These are phyloP conservation scores for Fusarium paranaense DNA, from an alignment of 2,329 filamentous ascomycete species.

Conservation along the genomic window DNA sequence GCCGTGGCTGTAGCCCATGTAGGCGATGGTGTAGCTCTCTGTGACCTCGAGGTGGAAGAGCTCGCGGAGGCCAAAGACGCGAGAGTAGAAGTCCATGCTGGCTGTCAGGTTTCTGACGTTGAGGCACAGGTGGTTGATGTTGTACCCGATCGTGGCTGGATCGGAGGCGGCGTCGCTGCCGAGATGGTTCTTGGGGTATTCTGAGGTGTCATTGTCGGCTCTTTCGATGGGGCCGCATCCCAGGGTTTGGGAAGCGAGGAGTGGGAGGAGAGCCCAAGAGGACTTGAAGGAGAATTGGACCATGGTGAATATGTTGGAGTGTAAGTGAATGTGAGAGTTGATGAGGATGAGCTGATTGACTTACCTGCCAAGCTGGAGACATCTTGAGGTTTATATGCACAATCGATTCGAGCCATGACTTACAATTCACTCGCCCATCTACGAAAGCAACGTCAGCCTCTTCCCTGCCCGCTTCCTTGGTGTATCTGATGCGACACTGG, in stretches of 20 bases:
- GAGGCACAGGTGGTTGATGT: slow-evolving; percentile 51
- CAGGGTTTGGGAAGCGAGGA: background rate
- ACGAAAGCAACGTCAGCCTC: background rate
- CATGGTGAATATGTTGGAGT: background rate
- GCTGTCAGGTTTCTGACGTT: slow-evolving; percentile 46
- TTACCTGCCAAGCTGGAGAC: background rate
- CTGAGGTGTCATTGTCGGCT: background rate
- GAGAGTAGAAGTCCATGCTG: slow-evolving; percentile 49
- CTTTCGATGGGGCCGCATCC: background rate
- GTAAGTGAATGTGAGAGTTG: background rate
- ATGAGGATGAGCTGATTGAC: background rate
- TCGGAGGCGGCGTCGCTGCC: slow-evolving; percentile 43
- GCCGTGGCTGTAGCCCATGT: slow-evolving; percentile 51
- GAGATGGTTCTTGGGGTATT: slow-evolving; percentile 1
- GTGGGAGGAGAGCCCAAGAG: background rate
- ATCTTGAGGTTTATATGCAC: background rate
- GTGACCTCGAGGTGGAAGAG: slow-evolving; percentile 48
- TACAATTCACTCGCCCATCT: background rate
- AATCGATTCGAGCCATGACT: background rate
- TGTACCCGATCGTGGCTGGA: slow-evolving; percentile 48
- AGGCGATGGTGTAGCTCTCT: slow-evolving; percentile 47
- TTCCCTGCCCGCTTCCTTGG: background rate
- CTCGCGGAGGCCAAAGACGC: slow-evolving; percentile 50
- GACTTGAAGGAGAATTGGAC: background rate
- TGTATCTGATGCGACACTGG: background rate